Evolutionary conservation across 768 basidiomycete species (phyloP).

Genomic region (Rhodotorula graminis): DNA sequence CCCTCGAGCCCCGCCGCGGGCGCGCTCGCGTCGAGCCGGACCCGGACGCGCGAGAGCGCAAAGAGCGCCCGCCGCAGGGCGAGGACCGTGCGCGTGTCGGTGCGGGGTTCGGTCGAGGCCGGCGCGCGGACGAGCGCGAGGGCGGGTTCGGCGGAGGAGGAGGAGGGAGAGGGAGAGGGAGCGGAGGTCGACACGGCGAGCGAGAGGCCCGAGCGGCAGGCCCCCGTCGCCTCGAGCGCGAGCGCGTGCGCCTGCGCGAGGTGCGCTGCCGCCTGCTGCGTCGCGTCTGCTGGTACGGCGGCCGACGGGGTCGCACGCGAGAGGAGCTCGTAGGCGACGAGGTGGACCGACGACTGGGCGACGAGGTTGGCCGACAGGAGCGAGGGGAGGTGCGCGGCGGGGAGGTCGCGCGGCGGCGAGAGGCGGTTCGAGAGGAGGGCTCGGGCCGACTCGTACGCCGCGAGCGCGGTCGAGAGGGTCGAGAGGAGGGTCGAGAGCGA

Average conservation of each 20-base stretch:
- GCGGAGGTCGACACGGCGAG: conserved; percentile 8
- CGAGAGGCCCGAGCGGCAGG: conserved; percentile 10
- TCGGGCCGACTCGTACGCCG: conserved; percentile 4
- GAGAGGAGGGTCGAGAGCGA: not conserved
- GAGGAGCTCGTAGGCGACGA: conserved; percentile 14
- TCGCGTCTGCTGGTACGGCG: not conserved
- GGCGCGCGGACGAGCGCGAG: conserved; percentile 10
- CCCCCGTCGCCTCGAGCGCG: conserved; percentile 15
- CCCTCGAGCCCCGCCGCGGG: not conserved
- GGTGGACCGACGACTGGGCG: conserved; percentile 19
- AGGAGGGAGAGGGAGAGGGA: not conserved
- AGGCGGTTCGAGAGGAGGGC: conserved; percentile 29
- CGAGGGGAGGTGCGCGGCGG: conserved; percentile 15
- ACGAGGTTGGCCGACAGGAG: conserved; percentile 33
- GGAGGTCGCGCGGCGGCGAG: conserved; percentile 19
- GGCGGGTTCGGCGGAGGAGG: not conserved
- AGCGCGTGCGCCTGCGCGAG: conserved; percentile 13
- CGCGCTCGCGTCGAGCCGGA: conserved; percentile 3
- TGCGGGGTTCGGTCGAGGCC: not conserved
- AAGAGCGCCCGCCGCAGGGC: conserved; percentile 16
- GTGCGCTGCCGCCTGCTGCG: not conserved
- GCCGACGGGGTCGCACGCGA: not conserved
- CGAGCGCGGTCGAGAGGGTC: not conserved
- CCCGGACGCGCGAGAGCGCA: conserved; percentile 7
- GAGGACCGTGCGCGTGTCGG: conserved; percentile 12